Conservation (phyloP, 1,139 yeast species). For the Geotrichum candidum region DNA sequence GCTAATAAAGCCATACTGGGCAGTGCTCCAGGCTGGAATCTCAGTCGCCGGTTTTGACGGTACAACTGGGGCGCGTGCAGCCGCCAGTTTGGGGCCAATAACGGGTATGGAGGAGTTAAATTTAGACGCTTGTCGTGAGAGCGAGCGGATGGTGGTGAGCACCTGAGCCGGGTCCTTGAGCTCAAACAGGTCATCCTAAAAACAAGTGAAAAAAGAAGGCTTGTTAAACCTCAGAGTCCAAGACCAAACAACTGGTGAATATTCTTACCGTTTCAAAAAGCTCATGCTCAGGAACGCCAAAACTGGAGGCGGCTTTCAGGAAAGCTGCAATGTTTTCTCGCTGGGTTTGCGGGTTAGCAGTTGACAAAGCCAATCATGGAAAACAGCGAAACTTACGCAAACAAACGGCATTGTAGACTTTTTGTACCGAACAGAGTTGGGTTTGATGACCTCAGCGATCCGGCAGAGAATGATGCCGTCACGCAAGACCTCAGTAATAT, state of each 20-base stretch:
- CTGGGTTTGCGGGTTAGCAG: slow-evolving; percentile 22
- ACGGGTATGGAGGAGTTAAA: slow-evolving; percentile 43
- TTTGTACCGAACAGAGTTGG: slow-evolving; percentile 47
- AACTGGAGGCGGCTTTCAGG: slow-evolving; percentile 50
- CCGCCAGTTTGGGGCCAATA: slow-evolving; percentile 46
- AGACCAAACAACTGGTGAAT: background rate
- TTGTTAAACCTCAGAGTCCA: background rate
- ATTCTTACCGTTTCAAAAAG: slow-evolving; percentile 57
- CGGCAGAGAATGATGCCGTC: slow-evolving; percentile 64
- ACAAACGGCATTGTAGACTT: slow-evolving; percentile 75
- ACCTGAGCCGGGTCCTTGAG: slow-evolving; percentile 72
- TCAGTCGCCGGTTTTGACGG: slow-evolving; percentile 34
- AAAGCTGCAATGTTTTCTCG: slow-evolving; percentile 85
- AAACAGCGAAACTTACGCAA: slow-evolving; percentile 33
- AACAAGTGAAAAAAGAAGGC: background rate
- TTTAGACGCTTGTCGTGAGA: slow-evolving; percentile 57
- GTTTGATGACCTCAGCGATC: slow-evolving; percentile 38
- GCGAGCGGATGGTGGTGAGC: slow-evolving; percentile 62
- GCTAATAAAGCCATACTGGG: slow-evolving; percentile 53
- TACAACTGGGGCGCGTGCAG: slow-evolving; percentile 35
- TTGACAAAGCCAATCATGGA: background rate
- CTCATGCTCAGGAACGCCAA: slow-evolving; percentile 80
- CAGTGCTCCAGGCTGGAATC: slow-evolving; percentile 47
- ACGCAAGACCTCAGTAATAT: slow-evolving; percentile 49
- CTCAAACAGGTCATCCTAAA: slow-evolving; percentile 58